Evolutionary conservation across 352 stramenopile genomes (phyloP), one percentile per base, ranked within the genome.

Genomic region (Pythium insidiosum): DNA sequence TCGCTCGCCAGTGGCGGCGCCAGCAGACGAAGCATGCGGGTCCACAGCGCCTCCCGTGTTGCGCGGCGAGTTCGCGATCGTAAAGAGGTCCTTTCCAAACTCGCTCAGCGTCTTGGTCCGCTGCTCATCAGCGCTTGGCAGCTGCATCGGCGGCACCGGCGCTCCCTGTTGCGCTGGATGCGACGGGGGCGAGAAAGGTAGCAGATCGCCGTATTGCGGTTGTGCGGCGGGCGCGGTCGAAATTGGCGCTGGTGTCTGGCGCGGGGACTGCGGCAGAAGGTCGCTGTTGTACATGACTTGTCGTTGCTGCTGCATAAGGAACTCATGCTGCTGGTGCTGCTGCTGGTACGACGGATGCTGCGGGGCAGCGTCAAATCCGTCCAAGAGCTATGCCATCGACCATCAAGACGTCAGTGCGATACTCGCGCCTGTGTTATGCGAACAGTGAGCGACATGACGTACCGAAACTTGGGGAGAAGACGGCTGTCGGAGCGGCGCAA

Each of bases 61-160:
- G 18, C 78, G 76, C 15, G 81, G 78, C 12, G 81, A 94, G 54
- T 91, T 91, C 46, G 74, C 78, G 47, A 89, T 83, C 13, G 78
- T 82, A 47, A 91, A 94, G 3, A 94, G 53, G 29, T 90, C 81
- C 56, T 91, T 94, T 34, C 78, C 78, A 50, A 90, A 84, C 60
- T 88, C 62, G 38, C 78, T 82, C 34, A 91, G 49, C 6, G 70
- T 66, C 54, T 80, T 80, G 36, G 75, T 69, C 35, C 73, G 73
- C 11, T 85, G 65, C 44, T 85, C 76, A 6, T 66, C 56, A 19
- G 61, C 44, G 0, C 49, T 37, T 11, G 26, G 24, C 20, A 38
- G 38, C 28, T 36, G 25, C 10, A 56, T 48, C 33, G 63, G 60
- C 28, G 40, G 43, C 0, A 50, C 20, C 33, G 68, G 62, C 39